phyloP scores from a whole-genome alignment of 495 filamentous ascomycete species.

The Daldinia bambusicola region DNA sequence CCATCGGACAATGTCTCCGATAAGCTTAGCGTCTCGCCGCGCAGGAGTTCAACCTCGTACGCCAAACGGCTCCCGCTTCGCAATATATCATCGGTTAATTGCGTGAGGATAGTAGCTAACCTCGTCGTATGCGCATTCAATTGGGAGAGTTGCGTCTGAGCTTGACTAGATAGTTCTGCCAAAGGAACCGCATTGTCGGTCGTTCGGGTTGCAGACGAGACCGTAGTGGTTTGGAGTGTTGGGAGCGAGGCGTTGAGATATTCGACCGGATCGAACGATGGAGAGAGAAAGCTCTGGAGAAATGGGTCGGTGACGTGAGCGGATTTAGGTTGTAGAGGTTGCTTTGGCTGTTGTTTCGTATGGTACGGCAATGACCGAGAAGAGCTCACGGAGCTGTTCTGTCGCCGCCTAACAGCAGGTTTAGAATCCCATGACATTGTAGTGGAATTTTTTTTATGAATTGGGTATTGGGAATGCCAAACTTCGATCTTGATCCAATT shows the following conservation, averaged over 20 bases:
- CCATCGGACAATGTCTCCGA: conserved; percentile 79
- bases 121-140: conserved; percentile 87
- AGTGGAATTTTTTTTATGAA: not conserved
- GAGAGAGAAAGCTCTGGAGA: conserved; percentile 73
- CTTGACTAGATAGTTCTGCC: conserved; percentile 79
- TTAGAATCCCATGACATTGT: conserved; percentile 55
- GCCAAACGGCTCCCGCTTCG: conserved; percentile 84
- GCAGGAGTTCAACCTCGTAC: conserved; percentile 93
- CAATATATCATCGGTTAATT: conserved; percentile 93
- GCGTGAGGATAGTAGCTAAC: conserved; percentile 82
- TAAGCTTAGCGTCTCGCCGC: conserved; percentile 82
- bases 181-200: conserved; percentile 68
- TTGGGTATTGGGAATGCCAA: not conserved
- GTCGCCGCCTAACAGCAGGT: conserved; percentile 47
- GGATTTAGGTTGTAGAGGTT: conserved; percentile 56
- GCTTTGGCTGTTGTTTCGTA: conserved; percentile 45
- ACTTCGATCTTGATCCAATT: not conserved
- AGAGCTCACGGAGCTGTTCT: conserved; percentile 49
- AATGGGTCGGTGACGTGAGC: conserved; percentile 69
- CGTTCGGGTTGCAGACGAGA: conserved; percentile 24
- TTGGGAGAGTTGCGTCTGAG: conserved; percentile 84
- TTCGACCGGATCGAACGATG: conserved; percentile 79
- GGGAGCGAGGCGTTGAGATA: conserved; percentile 85
- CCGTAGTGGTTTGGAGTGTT: conserved; percentile 59
- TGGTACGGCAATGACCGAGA: conserved; percentile 39